Percentiles rank a stretch among this genome's conserved stretches.
These are phyloP conservation scores for Panaeolus cyanescens DNA, from an alignment of 768 basidiomycete genomes.

Conservation along the genomic window DNA sequence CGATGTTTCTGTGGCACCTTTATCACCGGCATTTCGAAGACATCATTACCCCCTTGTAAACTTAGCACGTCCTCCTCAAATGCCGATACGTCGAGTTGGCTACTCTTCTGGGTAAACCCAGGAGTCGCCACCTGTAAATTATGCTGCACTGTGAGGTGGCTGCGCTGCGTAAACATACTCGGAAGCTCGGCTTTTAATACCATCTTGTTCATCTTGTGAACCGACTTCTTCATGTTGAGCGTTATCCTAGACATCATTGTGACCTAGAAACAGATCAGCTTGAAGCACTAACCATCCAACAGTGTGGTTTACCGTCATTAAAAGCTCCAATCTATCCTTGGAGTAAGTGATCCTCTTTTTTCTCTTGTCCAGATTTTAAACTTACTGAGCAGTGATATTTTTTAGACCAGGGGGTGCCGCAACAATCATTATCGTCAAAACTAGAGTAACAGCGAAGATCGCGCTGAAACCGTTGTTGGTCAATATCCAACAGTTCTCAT, in stretches of 20 bases:
- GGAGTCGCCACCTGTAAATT: conserved; percentile 18
- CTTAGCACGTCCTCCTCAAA: conserved; percentile 1
- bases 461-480: conserved; percentile 24
- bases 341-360: not conserved
- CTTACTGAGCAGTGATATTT: conserved; percentile 47
- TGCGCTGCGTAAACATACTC: conserved; percentile 22
- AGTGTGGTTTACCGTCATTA: not conserved
- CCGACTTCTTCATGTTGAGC: conserved; percentile 51
- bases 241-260: conserved; percentile 72
- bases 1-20: not conserved
- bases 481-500: not conserved
- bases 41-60: not conserved
- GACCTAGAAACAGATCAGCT: conserved; percentile 28
- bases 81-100: conserved; percentile 2
- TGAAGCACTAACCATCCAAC: not conserved
- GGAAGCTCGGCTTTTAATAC: conserved; percentile 21
- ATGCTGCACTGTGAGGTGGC: conserved; percentile 9
- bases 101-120: conserved; percentile 13
- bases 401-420: conserved; percentile 42
- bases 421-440: conserved; percentile 46
- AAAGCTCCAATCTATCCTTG: not conserved
- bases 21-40: conserved; percentile 3
- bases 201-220: conserved; percentile 19
- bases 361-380: conserved; percentile 11
- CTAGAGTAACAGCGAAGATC: conserved; percentile 42